Evolutionary conservation across 352 stramenopile species (phyloP).

Genomic region (Phytophthora vignae): DNA sequence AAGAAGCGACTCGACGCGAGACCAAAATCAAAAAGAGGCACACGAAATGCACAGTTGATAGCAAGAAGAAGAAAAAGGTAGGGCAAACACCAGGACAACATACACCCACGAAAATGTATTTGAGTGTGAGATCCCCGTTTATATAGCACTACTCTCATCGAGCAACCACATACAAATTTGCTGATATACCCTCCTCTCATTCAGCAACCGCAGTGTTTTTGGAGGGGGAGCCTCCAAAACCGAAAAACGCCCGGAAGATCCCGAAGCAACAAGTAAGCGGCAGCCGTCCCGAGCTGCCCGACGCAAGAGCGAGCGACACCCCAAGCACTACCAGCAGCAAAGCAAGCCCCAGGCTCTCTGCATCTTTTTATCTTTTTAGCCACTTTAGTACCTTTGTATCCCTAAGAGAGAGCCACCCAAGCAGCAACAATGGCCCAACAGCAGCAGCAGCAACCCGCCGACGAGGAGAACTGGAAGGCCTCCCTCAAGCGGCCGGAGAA

Average conservation of each 20-base stretch:
- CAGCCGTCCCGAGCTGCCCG: constrained; percentile 16
- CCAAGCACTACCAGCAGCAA: neutral
- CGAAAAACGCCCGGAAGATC: constrained; percentile 38
- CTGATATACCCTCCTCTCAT: too few relatives aligned
- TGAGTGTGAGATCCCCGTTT: too few relatives aligned
- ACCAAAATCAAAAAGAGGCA: constrained; percentile 31
- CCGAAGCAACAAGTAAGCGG: constrained; percentile 12
- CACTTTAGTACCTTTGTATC: constrained; percentile 23
- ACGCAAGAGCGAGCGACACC: constrained; percentile 4
- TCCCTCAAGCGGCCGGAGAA: constrained; percentile 83
- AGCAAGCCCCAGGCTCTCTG: constrained; percentile 10
- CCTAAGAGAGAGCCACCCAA: constrained; percentile 2
- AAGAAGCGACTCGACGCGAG: constrained; percentile 26
- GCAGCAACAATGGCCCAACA: constrained; percentile 36
- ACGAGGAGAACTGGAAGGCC: constrained; percentile 80
- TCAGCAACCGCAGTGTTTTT: too few relatives aligned
- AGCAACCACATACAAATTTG: too few relatives aligned
- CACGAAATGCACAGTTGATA: constrained; percentile 41
- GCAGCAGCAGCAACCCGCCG: constrained; percentile 22
- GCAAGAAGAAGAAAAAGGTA: constrained; percentile 3
- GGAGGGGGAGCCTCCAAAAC: constrained; percentile 27
- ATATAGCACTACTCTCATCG: too few relatives aligned
- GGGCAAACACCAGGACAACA: constrained; percentile 14
- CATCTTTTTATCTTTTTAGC: constrained; percentile 28
- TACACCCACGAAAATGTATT: constrained; percentile 31